Evolutionary conservation across 495 filamentous ascomycete species (phyloP).

Genomic region (Talaromyces borbonicus): DNA sequence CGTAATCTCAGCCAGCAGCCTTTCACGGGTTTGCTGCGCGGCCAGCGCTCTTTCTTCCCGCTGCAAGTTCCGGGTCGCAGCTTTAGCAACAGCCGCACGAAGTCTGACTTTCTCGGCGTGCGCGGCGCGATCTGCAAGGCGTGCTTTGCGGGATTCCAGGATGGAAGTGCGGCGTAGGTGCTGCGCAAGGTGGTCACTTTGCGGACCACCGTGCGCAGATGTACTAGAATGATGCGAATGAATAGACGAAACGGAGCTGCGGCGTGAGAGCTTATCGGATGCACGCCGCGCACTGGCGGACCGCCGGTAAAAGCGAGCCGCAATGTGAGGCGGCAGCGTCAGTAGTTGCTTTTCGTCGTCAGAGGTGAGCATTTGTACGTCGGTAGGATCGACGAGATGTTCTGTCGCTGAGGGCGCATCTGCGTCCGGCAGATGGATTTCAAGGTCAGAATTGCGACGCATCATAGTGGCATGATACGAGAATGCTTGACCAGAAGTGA

Average conservation of each 20-base stretch:
- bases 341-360: constrained; percentile 34
- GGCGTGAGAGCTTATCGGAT: constrained; percentile 76
- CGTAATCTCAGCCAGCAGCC: constrained; percentile 84
- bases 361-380: constrained; percentile 40
- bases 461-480: constrained; percentile 23
- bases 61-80: constrained; percentile 50
- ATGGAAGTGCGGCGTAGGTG: constrained; percentile 87
- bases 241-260: constrained; percentile 80
- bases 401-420: constrained; percentile 23
- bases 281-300: constrained; percentile 63
- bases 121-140: constrained; percentile 84
- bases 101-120: constrained; percentile 96
- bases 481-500: background rate
- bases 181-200: constrained; percentile 77
- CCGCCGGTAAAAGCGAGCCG: constrained; percentile 73
- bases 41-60: constrained; percentile 78
- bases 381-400: constrained; percentile 17
- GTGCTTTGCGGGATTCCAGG: constrained; percentile 84
- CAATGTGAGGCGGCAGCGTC: constrained; percentile 71
- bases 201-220: constrained; percentile 52
- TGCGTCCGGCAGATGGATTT: constrained; percentile 35
- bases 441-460: constrained; percentile 39
- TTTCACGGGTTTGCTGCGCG: constrained; percentile 85
- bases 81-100: constrained; percentile 77
- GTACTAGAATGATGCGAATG: constrained; percentile 64